Percentiles rank a stretch among this genome's conserved stretches.
These are phyloP conservation scores for Sugiyamaella americana DNA, from an alignment of 805 yeast genomes.

Conservation along the genomic window DNA sequence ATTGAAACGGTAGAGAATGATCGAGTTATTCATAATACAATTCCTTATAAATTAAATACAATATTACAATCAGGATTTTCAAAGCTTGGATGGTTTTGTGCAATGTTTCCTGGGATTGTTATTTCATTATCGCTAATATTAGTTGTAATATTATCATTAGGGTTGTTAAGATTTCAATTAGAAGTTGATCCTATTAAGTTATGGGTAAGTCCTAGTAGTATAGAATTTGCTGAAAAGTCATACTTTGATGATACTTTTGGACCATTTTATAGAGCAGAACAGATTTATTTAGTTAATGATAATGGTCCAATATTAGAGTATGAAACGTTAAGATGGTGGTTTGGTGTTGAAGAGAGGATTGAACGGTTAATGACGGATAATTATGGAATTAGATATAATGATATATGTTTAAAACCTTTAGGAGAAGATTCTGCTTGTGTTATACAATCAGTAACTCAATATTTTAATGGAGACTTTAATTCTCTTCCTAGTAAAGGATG, in stretches of 20 bases:
- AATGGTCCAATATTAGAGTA: conserved; percentile 62
- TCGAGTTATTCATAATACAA: not conserved
- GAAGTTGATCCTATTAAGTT: conserved; percentile 77
- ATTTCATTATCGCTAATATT: conserved; percentile 40
- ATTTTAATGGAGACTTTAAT: conserved; percentile 60
- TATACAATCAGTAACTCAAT: conserved; percentile 83
- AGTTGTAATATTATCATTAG: conserved; percentile 45
- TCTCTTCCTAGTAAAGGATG: conserved; percentile 49
- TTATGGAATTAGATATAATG: conserved; percentile 39
- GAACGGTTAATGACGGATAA: conserved; percentile 1
- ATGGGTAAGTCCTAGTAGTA: conserved; percentile 83
- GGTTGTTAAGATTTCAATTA: conserved; percentile 46
- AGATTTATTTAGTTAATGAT: conserved; percentile 64
- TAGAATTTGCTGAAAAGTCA: conserved; percentile 58
- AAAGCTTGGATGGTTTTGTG: conserved; percentile 51
- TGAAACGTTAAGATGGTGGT: conserved; percentile 81
- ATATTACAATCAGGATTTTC: conserved; percentile 44
- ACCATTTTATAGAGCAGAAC: conserved; percentile 86
- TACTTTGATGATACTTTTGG: conserved; percentile 79
- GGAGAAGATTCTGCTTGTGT: conserved; percentile 78
- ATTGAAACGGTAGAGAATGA: not conserved
- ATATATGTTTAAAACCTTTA: conserved; percentile 74
- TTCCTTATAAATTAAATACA: conserved; percentile 45
- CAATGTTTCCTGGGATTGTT: conserved; percentile 51
- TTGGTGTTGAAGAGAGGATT: conserved; percentile 61